These are phyloP conservation scores for Crotalaria pallida DNA, from an alignment of 306 rosid species.

Conservation along the genomic window DNA sequence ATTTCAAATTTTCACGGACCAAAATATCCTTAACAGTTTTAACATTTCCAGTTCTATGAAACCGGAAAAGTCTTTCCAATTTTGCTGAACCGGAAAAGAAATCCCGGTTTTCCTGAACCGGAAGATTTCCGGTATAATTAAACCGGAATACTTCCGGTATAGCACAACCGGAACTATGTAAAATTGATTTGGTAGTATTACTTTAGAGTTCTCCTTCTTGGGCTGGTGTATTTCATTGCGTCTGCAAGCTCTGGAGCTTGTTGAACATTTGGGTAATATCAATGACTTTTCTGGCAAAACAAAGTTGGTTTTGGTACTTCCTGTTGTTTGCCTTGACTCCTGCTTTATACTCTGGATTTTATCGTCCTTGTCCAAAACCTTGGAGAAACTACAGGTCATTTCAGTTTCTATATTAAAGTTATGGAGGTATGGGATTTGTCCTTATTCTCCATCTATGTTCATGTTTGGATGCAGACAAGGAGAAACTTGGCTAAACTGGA, in stretches of 20 bases:
- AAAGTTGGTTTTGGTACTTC: conserved; percentile 68
- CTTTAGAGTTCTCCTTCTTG: conserved; percentile 61
- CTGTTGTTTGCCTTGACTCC: conserved; percentile 82
- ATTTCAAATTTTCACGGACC: too few relatives aligned
- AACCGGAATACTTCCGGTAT: too few relatives aligned
- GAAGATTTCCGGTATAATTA: too few relatives aligned
- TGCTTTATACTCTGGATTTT: conserved; percentile 87
- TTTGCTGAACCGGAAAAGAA: too few relatives aligned
- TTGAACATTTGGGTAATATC: conserved; percentile 83
- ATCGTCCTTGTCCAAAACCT: conserved; percentile 76
- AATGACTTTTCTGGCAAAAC: conserved; percentile 82
- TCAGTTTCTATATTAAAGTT: not conserved
- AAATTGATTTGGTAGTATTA: conserved; percentile 68
- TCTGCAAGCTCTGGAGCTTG: conserved; percentile 83
- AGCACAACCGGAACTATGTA: too few relatives aligned
- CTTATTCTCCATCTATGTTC: not conserved
- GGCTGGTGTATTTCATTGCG: conserved; percentile 60
- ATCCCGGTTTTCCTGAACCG: too few relatives aligned
- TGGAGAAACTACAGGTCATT: conserved; percentile 88
- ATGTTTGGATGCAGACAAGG: conserved; percentile 55
- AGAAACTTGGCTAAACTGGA: conserved; percentile 85
- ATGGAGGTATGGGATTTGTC: not conserved
- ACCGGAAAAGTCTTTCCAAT: too few relatives aligned
- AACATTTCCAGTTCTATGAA: too few relatives aligned
- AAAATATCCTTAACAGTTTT: too few relatives aligned